These are phyloP conservation scores for Suhomyces sp. DNA, from an alignment of 805 yeast genomes.

Conservation along the genomic window DNA sequence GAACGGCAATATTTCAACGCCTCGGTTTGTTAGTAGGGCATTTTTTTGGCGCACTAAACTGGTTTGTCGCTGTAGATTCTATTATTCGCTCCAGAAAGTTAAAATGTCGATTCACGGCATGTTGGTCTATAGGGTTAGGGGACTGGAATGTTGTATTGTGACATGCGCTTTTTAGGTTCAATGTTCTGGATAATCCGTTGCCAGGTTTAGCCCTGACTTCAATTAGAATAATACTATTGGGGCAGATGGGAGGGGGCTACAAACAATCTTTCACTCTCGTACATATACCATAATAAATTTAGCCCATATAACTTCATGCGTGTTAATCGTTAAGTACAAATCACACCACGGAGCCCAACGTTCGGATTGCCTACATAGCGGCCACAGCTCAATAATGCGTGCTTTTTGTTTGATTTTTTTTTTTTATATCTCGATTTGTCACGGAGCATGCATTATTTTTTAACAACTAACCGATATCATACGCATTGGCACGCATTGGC, in stretches of 20 bases:
- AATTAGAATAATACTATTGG: not conserved
- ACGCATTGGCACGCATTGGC: not conserved
- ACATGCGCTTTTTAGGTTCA: not conserved
- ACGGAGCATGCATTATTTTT: conserved; percentile 4
- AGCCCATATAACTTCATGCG: not conserved
- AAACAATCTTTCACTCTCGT: not conserved
- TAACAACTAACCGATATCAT: conserved; percentile 1
- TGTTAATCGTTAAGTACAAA: not conserved
- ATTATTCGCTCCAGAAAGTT: not conserved
- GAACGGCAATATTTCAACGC: not conserved
- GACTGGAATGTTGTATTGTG: not conserved
- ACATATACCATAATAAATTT: not conserved
- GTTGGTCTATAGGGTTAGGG: not conserved
- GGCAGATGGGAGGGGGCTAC: not conserved
- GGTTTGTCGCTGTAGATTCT: not conserved
- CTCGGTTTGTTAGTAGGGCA: not conserved
- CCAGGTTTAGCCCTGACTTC: not conserved
- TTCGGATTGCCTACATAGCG: not conserved
- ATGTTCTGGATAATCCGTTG: not conserved
- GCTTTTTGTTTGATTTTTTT: not conserved
- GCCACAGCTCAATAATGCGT: not conserved
- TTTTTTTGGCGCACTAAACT: not conserved
- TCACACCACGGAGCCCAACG: not conserved
- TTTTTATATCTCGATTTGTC: not conserved
- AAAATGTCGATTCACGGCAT: not conserved